These are phyloP conservation scores for Carex parvula DNA, from an alignment of 176 grass and related monocot species.

Conservation along the genomic window DNA sequence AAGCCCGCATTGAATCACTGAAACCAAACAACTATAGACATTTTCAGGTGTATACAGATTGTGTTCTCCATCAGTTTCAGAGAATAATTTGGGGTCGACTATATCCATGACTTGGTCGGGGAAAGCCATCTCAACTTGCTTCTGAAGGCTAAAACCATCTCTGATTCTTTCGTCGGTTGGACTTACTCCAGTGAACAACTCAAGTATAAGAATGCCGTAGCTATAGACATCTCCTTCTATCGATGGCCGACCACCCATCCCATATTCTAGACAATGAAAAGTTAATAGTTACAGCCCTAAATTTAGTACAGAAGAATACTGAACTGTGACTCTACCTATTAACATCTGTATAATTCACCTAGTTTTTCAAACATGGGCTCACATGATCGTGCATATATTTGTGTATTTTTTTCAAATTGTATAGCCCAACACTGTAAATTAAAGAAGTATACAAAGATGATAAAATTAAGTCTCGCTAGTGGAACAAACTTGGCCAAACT, in stretches of 20 bases:
- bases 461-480: too few relatives aligned
- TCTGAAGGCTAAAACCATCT: slow-evolving; percentile 28
- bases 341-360: too few relatives aligned
- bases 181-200: neutral
- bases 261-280: slow-evolving; percentile 28
- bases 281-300: neutral
- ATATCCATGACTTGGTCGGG: slow-evolving; percentile 23
- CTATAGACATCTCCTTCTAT: slow-evolving; percentile 38
- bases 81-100: slow-evolving; percentile 22
- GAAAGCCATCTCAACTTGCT: slow-evolving; percentile 22
- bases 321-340: too few relatives aligned
- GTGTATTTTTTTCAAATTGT: too few relatives aligned
- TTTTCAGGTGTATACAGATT: neutral
- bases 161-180: slow-evolving; percentile 28
- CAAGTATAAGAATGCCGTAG: neutral
- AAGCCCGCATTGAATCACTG: slow-evolving; percentile 11
- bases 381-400: too few relatives aligned
- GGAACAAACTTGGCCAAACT: too few relatives aligned
- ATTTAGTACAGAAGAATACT: too few relatives aligned
- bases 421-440: too few relatives aligned
- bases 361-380: too few relatives aligned
- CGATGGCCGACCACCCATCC: slow-evolving; percentile 31
- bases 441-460: too few relatives aligned
- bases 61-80: neutral
- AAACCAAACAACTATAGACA: slow-evolving; percentile 22